Conservation (phyloP, 2,329 filamentous ascomycete species). For the Harringtonia lauricola region DNA sequence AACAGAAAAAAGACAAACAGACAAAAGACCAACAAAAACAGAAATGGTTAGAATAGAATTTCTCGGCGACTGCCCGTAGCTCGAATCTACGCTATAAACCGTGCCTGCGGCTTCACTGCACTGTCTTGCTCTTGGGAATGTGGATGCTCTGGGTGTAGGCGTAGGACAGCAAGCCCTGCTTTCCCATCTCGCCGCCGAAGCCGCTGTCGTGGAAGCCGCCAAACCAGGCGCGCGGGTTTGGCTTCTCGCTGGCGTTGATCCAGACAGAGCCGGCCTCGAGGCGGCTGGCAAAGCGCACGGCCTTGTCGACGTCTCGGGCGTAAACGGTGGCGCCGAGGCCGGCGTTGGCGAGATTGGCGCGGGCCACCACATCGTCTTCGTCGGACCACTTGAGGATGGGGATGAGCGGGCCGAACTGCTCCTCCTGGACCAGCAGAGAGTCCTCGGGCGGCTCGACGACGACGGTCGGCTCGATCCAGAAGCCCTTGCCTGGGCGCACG, state of each 20-base stretch:
- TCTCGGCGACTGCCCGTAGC: not conserved
- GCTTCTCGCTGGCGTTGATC: conserved; percentile 35
- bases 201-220: conserved; percentile 22
- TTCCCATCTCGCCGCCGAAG: conserved; percentile 23
- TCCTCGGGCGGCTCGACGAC: conserved; percentile 45
- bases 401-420: conserved; percentile 55
- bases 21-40: not conserved
- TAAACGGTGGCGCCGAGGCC: conserved; percentile 49
- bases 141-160: conserved; percentile 21
- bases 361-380: conserved; percentile 46
- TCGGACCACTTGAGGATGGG: conserved; percentile 50
- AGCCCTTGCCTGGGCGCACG: conserved; percentile 31
- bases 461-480: conserved; percentile 48
- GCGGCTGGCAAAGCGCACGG: conserved; percentile 37
- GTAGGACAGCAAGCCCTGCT: conserved; percentile 21
- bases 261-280: conserved; percentile 49
- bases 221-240: conserved; percentile 20
- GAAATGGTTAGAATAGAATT: not conserved
- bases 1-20: not conserved
- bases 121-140: conserved; percentile 14
- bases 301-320: conserved; percentile 37
- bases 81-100: too few species aligned
- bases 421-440: conserved; percentile 43
- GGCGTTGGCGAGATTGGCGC: conserved; percentile 40
- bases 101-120: too few species aligned